A percentile compares a stretch with the other conserved stretches of the same genome.
Evolutionary conservation across 2,329 filamentous ascomycete genomes (phyloP).

Genomic region (Cordyceps cateniannulata): DNA sequence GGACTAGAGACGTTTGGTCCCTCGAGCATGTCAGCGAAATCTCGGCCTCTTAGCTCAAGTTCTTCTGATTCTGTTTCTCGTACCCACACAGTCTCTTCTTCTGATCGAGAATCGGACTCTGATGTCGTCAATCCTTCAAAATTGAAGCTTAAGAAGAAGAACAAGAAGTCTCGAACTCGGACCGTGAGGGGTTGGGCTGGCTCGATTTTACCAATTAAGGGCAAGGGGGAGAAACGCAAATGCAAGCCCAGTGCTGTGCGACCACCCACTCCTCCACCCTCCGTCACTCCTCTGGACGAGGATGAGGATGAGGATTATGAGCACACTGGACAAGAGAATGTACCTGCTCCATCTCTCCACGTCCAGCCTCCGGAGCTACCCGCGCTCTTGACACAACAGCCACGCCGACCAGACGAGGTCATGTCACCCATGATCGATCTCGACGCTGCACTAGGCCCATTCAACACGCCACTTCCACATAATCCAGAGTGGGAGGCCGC

Average conservation of each 20-base stretch:
- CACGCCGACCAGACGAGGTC: constrained; percentile 47
- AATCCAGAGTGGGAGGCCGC: constrained; percentile 63
- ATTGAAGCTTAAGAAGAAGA: constrained; percentile 22
- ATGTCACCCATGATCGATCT: constrained; percentile 83
- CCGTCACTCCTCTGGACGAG: constrained; percentile 23
- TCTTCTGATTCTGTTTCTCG: constrained; percentile 35
- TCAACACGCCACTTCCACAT: constrained; percentile 67
- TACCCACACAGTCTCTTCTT: constrained; percentile 24
- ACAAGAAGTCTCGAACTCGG: constrained; percentile 44
- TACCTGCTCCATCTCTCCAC: constrained; percentile 17
- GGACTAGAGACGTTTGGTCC: constrained; percentile 49
- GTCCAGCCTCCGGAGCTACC: constrained; percentile 31
- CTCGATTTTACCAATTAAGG: constrained; percentile 58
- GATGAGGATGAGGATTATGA: constrained; percentile 25
- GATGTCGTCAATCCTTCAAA: constrained; percentile 19
- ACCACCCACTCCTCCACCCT: constrained; percentile 41
- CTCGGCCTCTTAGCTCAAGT: constrained; percentile 40
- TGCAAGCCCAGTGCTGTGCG: constrained; percentile 32
- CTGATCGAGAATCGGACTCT: constrained; percentile 30
- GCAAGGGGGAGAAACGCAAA: constrained; percentile 42
- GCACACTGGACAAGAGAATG: constrained; percentile 10
- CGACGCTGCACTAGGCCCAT: constrained; percentile 86
- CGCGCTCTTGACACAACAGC: constrained; percentile 24
- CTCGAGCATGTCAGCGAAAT: constrained; percentile 39
- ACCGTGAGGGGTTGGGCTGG: constrained; percentile 71